A percentile compares a stretch with the other conserved stretches of the same genome.
phyloP scores from a whole-genome alignment of 768 basidiomycete species.

The Boletus pseudo-olivaceus region DNA sequence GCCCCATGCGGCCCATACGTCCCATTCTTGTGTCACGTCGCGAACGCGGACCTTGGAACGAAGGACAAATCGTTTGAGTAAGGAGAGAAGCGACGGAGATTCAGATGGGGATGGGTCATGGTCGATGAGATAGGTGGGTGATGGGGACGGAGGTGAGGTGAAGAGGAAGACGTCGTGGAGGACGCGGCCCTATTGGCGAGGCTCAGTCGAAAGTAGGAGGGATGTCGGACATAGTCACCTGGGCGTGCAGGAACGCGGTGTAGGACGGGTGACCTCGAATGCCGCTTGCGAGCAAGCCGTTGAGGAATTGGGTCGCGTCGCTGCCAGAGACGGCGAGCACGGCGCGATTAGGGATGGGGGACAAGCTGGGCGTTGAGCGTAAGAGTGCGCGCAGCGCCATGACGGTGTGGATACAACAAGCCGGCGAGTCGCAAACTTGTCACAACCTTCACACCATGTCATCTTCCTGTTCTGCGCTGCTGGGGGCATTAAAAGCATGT shows the following conservation, averaged over 20 bases:
- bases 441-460: constrained; percentile 48
- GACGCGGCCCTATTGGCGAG: constrained; percentile 67
- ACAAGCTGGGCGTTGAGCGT: constrained; percentile 48
- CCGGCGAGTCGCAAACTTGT: neutral
- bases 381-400: constrained; percentile 42
- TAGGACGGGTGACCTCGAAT: constrained; percentile 54
- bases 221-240: constrained; percentile 42
- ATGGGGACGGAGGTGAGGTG: constrained; percentile 46
- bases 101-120: constrained; percentile 62
- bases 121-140: constrained; percentile 63
- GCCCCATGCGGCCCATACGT: constrained; percentile 83
- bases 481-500: constrained; percentile 79
- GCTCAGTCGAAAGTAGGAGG: neutral
- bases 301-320: constrained; percentile 78
- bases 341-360: constrained; percentile 61
- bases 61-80: constrained; percentile 81
- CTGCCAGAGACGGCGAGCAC: constrained; percentile 77
- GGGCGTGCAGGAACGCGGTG: constrained; percentile 74
- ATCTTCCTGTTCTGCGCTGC: constrained; percentile 73
- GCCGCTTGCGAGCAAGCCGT: constrained; percentile 63
- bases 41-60: constrained; percentile 85
- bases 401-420: constrained; percentile 8
- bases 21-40: constrained; percentile 74
- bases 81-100: constrained; percentile 56
- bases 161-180: constrained; percentile 88